Conservation (phyloP, 2,329 filamentous ascomycete genomes). For the Fusarium illudens region DNA sequence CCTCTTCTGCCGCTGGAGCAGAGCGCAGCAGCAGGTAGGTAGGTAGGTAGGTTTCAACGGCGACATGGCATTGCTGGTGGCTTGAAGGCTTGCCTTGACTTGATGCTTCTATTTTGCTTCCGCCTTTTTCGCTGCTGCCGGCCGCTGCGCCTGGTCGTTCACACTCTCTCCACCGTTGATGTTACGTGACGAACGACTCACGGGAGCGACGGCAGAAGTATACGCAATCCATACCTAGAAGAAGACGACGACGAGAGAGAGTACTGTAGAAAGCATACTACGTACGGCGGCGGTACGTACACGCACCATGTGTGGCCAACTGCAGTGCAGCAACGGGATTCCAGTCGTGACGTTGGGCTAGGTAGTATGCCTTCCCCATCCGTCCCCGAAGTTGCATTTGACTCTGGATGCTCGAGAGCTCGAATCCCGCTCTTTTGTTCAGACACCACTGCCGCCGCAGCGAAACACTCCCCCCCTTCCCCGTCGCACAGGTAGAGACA, state of each 20-base stretch:
- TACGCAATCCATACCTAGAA: constrained; percentile 25
- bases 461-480: constrained; percentile 31
- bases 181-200: constrained; percentile 28
- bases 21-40: neutral
- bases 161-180: constrained; percentile 35
- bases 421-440: constrained; percentile 36
- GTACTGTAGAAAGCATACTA: constrained; percentile 8
- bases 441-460: constrained; percentile 28
- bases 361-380: neutral
- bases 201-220: neutral
- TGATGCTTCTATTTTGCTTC: constrained; percentile 27
- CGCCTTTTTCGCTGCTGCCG: constrained; percentile 20
- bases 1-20: neutral
- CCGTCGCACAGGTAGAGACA: constrained; percentile 26
- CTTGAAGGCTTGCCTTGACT: constrained; percentile 12
- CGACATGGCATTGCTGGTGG: constrained; percentile 11
- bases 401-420: neutral
- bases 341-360: neutral
- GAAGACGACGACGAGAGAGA: neutral
- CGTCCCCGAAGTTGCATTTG: constrained; percentile 19
- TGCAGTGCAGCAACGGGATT: constrained; percentile 1
- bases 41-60: constrained; percentile 22
- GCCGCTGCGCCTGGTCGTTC: constrained; percentile 32
- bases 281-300: constrained; percentile 21
- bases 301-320: neutral